A percentile compares a stretch with the other conserved stretches of the same genome.
phyloP scores from a whole-genome alignment of 805 yeast species.

The Yarrowia sp. region DNA sequence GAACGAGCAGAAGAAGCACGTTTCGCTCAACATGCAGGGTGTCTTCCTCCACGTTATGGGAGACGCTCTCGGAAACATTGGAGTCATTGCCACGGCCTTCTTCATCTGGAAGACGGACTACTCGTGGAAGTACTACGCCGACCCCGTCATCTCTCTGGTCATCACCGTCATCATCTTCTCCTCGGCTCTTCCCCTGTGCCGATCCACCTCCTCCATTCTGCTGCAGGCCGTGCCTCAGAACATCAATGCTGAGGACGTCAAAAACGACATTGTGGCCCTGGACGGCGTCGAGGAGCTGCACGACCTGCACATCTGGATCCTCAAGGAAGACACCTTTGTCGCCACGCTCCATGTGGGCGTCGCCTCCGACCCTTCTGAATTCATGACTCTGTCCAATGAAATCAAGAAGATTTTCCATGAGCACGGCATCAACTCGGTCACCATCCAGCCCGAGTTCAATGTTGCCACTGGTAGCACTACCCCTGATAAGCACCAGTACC shows the following conservation, averaged over 20 bases:
- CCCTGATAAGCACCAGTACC: slow-evolving; percentile 18
- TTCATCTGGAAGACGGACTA: slow-evolving; percentile 93
- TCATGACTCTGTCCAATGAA: slow-evolving; percentile 65
- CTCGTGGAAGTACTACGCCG: slow-evolving; percentile 81
- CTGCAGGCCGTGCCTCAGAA: slow-evolving; percentile 91
- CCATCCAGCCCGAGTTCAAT: slow-evolving; percentile 91
- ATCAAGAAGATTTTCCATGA: slow-evolving; percentile 78
- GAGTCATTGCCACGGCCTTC: slow-evolving; percentile 85
- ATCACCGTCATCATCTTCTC: slow-evolving; percentile 88
- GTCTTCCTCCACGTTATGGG: slow-evolving; percentile 94
- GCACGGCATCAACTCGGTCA: slow-evolving; percentile 86
- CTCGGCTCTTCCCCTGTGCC: slow-evolving; percentile 86
- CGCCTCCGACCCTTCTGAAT: slow-evolving; percentile 59
- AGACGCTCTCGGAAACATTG: slow-evolving; percentile 92
- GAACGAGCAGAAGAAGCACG: slow-evolving; percentile 38
- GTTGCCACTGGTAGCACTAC: slow-evolving; percentile 31
- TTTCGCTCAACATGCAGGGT: slow-evolving; percentile 95
- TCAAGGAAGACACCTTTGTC: slow-evolving; percentile 79
- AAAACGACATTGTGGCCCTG: slow-evolving; percentile 62
- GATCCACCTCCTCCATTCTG: slow-evolving; percentile 79
- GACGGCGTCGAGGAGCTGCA: slow-evolving; percentile 81
- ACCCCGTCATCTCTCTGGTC: slow-evolving; percentile 79
- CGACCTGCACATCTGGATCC: slow-evolving; percentile 95
- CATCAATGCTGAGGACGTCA: slow-evolving; percentile 71
- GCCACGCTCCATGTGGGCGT: slow-evolving; percentile 89